Base-by-base conservation (phyloP, 2,329 filamentous ascomycete genomes). In the Botrytis pseudocinerea region DNA sequence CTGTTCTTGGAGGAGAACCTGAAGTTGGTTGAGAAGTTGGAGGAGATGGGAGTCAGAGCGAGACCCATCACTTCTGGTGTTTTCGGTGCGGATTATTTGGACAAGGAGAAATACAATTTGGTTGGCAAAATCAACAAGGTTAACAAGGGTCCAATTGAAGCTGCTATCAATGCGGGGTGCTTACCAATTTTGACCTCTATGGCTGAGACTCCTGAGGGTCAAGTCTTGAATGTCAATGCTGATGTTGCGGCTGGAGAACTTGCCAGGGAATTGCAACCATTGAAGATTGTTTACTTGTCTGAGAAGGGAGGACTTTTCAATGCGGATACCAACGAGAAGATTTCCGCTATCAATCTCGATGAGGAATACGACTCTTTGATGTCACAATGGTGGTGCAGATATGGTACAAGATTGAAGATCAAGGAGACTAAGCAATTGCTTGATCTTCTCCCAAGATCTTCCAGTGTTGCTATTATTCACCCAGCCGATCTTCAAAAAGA, bases 281-380 rank as follows among this genome's bases (percentile, higher is more conserved):
- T 98, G 79, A 99, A 99, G 89, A 95, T 98, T 75, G 95, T 99
- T 74, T 99, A 98, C 82, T 87, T 98, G n/a, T 97, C 94, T 8
- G 96, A 99, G 85, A 98, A 98, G 87, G 96, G 96, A 68, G 96
- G 95, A 12, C 85, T 99, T 48, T 97, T 97, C 84, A 94, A 98
- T 81, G 95, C 94, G 74, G 93, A 97, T 76, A 93, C 91, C n/a
- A 92, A 92, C 74, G 92, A 95, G 85, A 97, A 97, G 85, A 98
- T 98, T 80, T 97, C 95, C 9, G 93, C 92, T 74, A 98, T 98
- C 84, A 98, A 98, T 84, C 87, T 99, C 73, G 96, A 99, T 81
- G 95, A 97, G 83, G 96, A 99, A 84, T 98, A 93, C 80, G 94
- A 97, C 74, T 88, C 93, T 80, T 88, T 98, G 80, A 97, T 98